A percentile compares a stretch with the other conserved stretches of the same genome.
These are phyloP conservation scores for Pugionium dolabratum DNA, from an alignment of 345 rosid genomes.

Conservation along the genomic window DNA sequence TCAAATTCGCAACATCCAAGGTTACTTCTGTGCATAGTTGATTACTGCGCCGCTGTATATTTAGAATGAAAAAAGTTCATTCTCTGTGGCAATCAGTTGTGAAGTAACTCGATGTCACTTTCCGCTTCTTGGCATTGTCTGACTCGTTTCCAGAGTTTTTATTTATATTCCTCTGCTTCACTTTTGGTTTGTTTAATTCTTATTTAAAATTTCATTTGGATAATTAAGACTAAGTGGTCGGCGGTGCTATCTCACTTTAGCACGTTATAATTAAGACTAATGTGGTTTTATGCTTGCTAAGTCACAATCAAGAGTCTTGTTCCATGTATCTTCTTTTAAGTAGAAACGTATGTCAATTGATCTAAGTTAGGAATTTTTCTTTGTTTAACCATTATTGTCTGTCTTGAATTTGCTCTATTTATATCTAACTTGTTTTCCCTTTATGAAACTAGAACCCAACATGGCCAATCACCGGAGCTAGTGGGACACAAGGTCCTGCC, in stretches of 20 bases:
- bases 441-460: constrained; percentile 24
- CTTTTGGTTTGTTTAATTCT: neutral
- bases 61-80: neutral
- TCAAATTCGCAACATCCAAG: neutral
- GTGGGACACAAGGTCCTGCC: constrained; percentile 37
- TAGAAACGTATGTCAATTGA: constrained; percentile 3
- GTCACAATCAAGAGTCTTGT: constrained; percentile 10
- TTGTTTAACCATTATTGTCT: constrained; percentile 5
- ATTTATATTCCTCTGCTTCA: constrained; percentile 24
- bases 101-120: constrained; percentile 25
- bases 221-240: constrained; percentile 21
- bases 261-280: neutral
- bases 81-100: constrained; percentile 29
- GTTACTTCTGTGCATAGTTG: constrained; percentile 4
- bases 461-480: constrained; percentile 1
- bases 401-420: constrained; percentile 13
- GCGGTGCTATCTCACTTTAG: constrained; percentile 19
- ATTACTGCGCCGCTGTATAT: neutral
- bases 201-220: constrained; percentile 2
- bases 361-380: neutral
- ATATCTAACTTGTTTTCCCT: constrained; percentile 3
- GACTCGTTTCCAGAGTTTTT: constrained; percentile 19
- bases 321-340: neutral
- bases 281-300: neutral
- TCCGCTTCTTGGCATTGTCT: constrained; percentile 30